Evolutionary conservation across 768 basidiomycete genomes (phyloP).

Genomic region (Pleurotus platypus): DNA sequence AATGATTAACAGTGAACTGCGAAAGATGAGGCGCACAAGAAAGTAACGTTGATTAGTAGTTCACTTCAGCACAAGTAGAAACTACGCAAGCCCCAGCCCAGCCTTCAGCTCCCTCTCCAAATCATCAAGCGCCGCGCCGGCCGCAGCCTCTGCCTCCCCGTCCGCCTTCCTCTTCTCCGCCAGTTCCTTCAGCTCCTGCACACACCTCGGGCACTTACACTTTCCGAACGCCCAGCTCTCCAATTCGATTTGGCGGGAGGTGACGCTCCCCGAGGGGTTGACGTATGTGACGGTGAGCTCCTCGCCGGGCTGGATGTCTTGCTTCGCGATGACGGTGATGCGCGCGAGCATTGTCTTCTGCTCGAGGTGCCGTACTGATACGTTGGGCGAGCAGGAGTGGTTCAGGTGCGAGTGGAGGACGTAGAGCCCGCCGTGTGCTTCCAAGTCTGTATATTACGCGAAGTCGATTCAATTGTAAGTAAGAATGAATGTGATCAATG

Average conservation of each 20-base stretch:
- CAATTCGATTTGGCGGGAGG: slow-evolving; percentile 48
- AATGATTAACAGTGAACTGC: too few relatives aligned
- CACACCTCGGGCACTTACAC: slow-evolving; percentile 69
- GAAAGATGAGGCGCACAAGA: too few relatives aligned
- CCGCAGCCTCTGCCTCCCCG: slow-evolving; percentile 3
- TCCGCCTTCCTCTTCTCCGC: slow-evolving; percentile 24
- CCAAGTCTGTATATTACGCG: slow-evolving; percentile 49
- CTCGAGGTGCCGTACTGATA: slow-evolving; percentile 76
- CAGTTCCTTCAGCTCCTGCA: slow-evolving; percentile 47
- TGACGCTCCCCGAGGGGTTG: slow-evolving; percentile 51
- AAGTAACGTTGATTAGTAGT: too few relatives aligned
- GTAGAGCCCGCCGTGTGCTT: slow-evolving; percentile 85
- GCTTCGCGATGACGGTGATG: slow-evolving; percentile 70
- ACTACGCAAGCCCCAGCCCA: slow-evolving; percentile 51
- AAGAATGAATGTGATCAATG: slow-evolving; percentile 1
- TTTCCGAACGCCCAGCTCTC: slow-evolving; percentile 73
- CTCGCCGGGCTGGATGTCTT: slow-evolving; percentile 61
- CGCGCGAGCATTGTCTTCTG: slow-evolving; percentile 64
- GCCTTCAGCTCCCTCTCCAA: slow-evolving; percentile 62
- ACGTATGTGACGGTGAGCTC: slow-evolving; percentile 82
- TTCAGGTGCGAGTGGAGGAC: slow-evolving; percentile 84
- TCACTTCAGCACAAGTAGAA: neutral
- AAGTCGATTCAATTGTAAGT: neutral
- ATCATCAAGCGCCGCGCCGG: slow-evolving; percentile 34
- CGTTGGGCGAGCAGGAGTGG: slow-evolving; percentile 78